These are phyloP conservation scores for Xeromyces bisporus DNA, from an alignment of 495 filamentous ascomycete species.

Conservation along the genomic window DNA sequence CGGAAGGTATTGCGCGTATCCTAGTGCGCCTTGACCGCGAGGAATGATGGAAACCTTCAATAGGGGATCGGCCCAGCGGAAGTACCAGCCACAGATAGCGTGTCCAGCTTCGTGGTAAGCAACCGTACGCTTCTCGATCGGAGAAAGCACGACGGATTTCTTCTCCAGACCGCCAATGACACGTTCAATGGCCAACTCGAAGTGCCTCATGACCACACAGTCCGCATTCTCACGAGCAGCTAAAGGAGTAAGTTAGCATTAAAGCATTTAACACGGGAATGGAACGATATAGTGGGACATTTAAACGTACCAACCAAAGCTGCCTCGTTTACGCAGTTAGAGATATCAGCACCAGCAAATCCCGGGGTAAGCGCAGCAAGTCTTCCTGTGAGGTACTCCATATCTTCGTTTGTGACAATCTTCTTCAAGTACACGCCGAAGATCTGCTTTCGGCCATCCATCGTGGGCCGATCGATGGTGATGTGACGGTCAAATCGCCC, in stretches of 20 bases:
- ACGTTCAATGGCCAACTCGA: conserved; percentile 94
- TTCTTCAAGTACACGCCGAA: conserved; percentile 85
- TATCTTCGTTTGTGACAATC: conserved; percentile 78
- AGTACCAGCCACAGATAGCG: conserved; percentile 96
- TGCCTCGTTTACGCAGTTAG: conserved; percentile 95
- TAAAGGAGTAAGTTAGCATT: conserved; percentile 32
- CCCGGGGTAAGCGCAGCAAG: conserved; percentile 85
- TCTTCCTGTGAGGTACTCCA: conserved; percentile 71
- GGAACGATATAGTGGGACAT: background rate
- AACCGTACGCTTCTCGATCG: conserved; percentile 84
- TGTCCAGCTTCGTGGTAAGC: conserved; percentile 98
- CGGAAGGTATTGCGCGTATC: conserved; percentile 95
- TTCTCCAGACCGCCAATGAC: conserved; percentile 92
- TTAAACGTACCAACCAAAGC: conserved; percentile 73
- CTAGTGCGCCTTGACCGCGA: conserved; percentile 78
- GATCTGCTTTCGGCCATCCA: conserved; percentile 92
- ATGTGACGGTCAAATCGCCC: conserved; percentile 96
- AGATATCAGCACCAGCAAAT: conserved; percentile 94
- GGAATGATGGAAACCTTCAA: conserved; percentile 98
- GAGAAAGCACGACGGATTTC: conserved; percentile 81
- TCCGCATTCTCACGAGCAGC: conserved; percentile 68
- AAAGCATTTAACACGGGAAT: conserved; percentile 13
- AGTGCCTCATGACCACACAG: conserved; percentile 68
- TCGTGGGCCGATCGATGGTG: conserved; percentile 78
- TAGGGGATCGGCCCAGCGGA: conserved; percentile 87